Base-by-base conservation (phyloP, 192 early-diverging fungal genomes). In the Linnemannia hyalina region DNA sequence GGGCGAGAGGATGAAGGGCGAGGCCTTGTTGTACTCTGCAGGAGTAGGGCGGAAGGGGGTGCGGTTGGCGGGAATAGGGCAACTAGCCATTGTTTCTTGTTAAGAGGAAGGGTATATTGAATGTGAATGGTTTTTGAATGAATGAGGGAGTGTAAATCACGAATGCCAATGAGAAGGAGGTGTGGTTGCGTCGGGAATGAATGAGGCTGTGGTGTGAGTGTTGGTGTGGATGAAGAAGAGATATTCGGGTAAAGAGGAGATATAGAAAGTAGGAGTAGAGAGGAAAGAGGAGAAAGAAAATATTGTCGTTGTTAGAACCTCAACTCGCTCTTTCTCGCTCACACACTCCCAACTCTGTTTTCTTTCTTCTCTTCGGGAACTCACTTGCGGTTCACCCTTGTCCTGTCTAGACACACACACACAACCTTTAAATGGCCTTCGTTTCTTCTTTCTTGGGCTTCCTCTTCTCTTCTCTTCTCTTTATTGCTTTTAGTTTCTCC, bases 1-100 rank as follows among this genome's bases (percentile, higher is more conserved):
- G 16, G 84, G 84, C 2, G 84, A 86, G 42, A 86, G 79, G 74
- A 86, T 86, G 60, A 46, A 74, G 3, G 79, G 79, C 0, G 84
- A 74, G 63, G 84, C 74, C 83, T 77, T 85, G 70, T 52, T 18
- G 46, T 44, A 38, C 29, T 71, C 20, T 60, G 20, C 7, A 60
- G 38, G 54, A 38, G 54, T 36, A 36, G 49, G n/a, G 74, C 74
- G 54, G 38, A 29, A 42, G 13, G 70, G 41, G 20, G 22, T 38
- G 70, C 38, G 70, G 70, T 38, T 41, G 10, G 41, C 38, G n/a
- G 70, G 41, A 71, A 71, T 38, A 71, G 70, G 41, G 20, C 38
- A 71, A 32, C 9, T 22, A 20, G 70, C 70, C 35, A 71, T 41
- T 23, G 36, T 70, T 44, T 52, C 49, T n/a, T 41, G 41, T 29